Evolutionary conservation across 2,329 filamentous ascomycete species (phyloP), one percentile per base, ranked within the genome.

Genomic region (Aschersonia sp.): DNA sequence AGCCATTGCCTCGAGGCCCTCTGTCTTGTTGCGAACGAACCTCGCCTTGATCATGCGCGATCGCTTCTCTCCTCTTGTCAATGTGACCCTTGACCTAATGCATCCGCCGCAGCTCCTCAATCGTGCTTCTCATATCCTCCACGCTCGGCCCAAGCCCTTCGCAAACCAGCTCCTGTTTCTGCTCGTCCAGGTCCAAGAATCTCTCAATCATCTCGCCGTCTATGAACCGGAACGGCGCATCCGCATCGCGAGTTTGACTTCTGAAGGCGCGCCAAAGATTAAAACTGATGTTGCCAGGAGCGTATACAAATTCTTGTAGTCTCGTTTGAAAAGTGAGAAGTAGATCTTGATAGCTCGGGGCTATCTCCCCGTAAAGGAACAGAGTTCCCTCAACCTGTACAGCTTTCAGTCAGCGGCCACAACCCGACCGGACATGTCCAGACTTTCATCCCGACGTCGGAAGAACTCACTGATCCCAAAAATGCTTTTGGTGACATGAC

Each of bases 151-250:
- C 83, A 53, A 73, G 71, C 45, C 69, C 79, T 61, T 70, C 61
- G 49, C 68, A 79, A 45, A 76, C 68, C 47, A 66, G 61, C 54
- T 66, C 68, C 63, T 81, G 79, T 41, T 66, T 66, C 39, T 69
- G 68, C 48, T 82, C 78, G 43, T 76, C 71, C 52, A 85, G 68
- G 53, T 88, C 81, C 54, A 97, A 63, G 59, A 96, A 96, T 46
- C 78, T 67, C 66, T 97, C 90, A 10, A 98, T 72, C 57, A 97
- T 70, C 61, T 96, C 90, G 0, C 90, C 92, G 58, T 98, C 92
- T 10, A 98, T 78, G 57, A 97, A 97, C 1, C 90, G 75, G 58
- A 79, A 85, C 0, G 92, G 90, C 40, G 83, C 86, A 0, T 85
- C 81, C 0, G 84, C 85, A 3, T 84, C 81, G 0, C 78, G 76